A percentile compares a stretch with the other conserved stretches of the same genome.
phyloP scores from a whole-genome alignment of 352 stramenopile genomes.

The Pythium aristosporum region DNA sequence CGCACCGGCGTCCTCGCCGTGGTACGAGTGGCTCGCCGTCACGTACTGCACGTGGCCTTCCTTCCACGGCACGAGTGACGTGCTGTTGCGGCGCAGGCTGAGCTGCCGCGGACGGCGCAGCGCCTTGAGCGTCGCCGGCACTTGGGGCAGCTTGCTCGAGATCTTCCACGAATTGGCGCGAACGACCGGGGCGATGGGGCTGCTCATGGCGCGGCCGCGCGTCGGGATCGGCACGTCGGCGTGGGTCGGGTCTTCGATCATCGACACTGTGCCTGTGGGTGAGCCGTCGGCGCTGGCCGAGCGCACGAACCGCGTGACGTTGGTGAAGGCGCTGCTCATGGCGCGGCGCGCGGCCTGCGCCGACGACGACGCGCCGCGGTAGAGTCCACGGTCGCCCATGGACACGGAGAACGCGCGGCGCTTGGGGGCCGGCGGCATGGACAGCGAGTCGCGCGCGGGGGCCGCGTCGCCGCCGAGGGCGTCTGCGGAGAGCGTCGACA shows the following conservation, averaged over 20 bases:
- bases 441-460: conserved; percentile 18
- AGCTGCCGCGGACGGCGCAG: conserved; percentile 24
- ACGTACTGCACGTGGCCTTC: conserved; percentile 44
- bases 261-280: conserved; percentile 28
- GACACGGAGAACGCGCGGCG: conserved; percentile 51
- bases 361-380: conserved; percentile 27
- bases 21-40: conserved; percentile 40
- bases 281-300: conserved; percentile 35
- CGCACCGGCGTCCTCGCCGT: conserved; percentile 73
- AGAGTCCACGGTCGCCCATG: conserved; percentile 32
- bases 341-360: conserved; percentile 33
- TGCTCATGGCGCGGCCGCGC: conserved; percentile 14
- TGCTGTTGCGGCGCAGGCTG: conserved; percentile 18
- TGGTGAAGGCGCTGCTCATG: conserved; percentile 45
- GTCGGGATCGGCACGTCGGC: not conserved
- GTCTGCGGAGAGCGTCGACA: conserved; percentile 3
- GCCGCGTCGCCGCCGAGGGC: not conserved
- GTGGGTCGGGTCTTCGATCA: conserved; percentile 14
- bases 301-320: conserved; percentile 31
- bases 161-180: conserved; percentile 19
- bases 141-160: conserved; percentile 27
- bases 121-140: conserved; percentile 25
- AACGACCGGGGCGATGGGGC: not conserved
- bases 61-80: conserved; percentile 22
- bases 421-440: conserved; percentile 34